Evolutionary conservation across 2,329 filamentous ascomycete species (phyloP).

Genomic region (Sclerotinia minor): DNA sequence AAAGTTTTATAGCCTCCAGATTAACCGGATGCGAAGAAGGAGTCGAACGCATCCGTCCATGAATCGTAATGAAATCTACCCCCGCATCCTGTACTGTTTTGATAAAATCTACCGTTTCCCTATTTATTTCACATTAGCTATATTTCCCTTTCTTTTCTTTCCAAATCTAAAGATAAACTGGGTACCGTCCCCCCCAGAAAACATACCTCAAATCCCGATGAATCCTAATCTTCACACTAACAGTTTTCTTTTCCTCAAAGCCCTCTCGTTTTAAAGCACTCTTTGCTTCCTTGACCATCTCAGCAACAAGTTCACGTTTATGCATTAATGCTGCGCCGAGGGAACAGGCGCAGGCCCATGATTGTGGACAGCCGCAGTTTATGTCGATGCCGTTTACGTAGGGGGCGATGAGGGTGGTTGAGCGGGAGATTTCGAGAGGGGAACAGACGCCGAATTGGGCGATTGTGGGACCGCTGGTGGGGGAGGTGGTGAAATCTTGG

Average conservation of each 20-base stretch:
- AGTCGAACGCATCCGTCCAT: constrained; percentile 63
- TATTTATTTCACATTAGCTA: neutral
- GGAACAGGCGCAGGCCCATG: constrained; percentile 68
- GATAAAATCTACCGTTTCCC: constrained; percentile 58
- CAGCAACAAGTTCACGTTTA: constrained; percentile 61
- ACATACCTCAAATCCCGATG: constrained; percentile 58
- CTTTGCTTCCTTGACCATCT: constrained; percentile 62
- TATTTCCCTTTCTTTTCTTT: rapidly evolving
- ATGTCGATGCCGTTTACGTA: constrained; percentile 65
- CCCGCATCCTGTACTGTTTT: constrained; percentile 58
- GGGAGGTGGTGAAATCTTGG: constrained; percentile 62
- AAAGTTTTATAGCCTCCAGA: constrained; percentile 56
- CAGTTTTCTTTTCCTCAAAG: constrained; percentile 51
- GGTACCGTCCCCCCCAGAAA: neutral
- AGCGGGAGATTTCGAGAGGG: constrained; percentile 61
- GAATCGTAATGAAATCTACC: constrained; percentile 69
- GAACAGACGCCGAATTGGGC: constrained; percentile 67
- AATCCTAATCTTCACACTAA: constrained; percentile 71
- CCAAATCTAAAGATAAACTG: no score
- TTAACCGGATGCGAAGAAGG: constrained; percentile 62
- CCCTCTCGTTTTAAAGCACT: constrained; percentile 52
- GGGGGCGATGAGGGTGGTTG: constrained; percentile 61
- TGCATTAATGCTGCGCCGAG: constrained; percentile 71
- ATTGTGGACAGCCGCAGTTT: constrained; percentile 73
- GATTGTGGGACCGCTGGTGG: constrained; percentile 57